Base-by-base conservation (phyloP, 805 yeast genomes). In the Candida parachauliodes region DNA sequence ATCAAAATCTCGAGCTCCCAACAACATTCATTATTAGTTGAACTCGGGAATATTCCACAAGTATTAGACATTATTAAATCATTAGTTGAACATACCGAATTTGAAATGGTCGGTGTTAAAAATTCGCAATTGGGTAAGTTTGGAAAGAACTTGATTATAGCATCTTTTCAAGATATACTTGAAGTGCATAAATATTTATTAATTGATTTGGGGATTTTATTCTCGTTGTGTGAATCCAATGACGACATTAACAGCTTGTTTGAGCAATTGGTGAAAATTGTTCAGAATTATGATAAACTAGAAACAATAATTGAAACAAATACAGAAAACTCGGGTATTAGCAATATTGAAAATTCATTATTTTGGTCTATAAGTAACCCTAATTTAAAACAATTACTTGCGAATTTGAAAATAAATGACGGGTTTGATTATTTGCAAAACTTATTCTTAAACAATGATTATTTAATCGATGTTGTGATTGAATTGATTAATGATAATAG, bases 391-490 rank as follows among this genome's bases (percentile, higher is more conserved):
- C 24, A 28, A 5, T 45, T 58, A 19, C 49, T 61, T 2, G 42
- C 40, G 18, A 35, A 39, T 3, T 38, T 41, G 14, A 45, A 46
- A 7, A 41, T 54, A 17, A 57, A 51, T 32, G 48, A 47, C 17
- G 59, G 60, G 1, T 64, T 48, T 34, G 63, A 62, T 40, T 54
- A 43, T 36, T 57, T 57, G 21, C 43, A 44, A 28, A 32, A 39
- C 8, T 37, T 55, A 4, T 41, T 51, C 14, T 36, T 47, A 1
- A 50, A 58, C 33, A 44, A 49, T 8, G 58, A 62, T 6, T 55
- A 76, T 25, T 44, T 68, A 8, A 63, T 65, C 11, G 65, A 65
- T 23, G 57, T 60, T 6, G 57, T 60, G 19, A 52, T 62, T 18
- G 57, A 51, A 19, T 51, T 57, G 24, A 52, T 59, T 28, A 60